Evolutionary conservation across 768 basidiomycete genomes (phyloP), one percentile per base, ranked within the genome.

Genomic region (Daedaleopsis nitida): DNA sequence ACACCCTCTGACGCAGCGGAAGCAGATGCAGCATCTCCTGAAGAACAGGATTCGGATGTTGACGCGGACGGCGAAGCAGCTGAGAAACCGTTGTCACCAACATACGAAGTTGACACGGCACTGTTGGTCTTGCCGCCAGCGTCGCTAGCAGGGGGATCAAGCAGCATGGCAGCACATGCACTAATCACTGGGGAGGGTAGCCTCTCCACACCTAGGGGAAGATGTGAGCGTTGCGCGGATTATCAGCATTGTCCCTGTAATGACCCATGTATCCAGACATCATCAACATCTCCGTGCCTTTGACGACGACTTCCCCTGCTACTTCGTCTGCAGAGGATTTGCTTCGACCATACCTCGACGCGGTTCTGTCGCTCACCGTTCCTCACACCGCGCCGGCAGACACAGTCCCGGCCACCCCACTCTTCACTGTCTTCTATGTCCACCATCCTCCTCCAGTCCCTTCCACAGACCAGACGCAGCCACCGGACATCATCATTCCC

Each of bases 41-140:
- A 65, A 17, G 58, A 24, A 4, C 73, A 77, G 32, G 63, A 67
- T 14, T 11, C 50, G 0, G 58, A n/a, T 5, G 65, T 62, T 1
- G 51, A 16, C 14, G 23, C 17, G 4, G 64, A 61, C 37, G 57
- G 58, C 2, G 50, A 57, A 8, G 38, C 32, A 7, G 10, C 55
- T 4, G 17, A 49, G 16, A 35, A 45, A 14, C 47, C 57, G 2
- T 23, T 35, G 0, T 27, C 48, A 14, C 58, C 60, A 8, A 59
- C 14, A 9, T 51, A 64, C 42, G 63, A 72, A 14, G 65, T 83
- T 13, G 92, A 94, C 69, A 87, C 89, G 16, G 83, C 80, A 2
- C 71, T 94, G 14, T 70, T 94, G 6, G 80, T 94, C 5, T 92
- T 94, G 64, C 90, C 93, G 0, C 94, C 93, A 1, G 77, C 76